These are phyloP conservation scores for Sarocladium kiliense DNA, from an alignment of 2,329 filamentous ascomycete genomes.

Conservation along the genomic window DNA sequence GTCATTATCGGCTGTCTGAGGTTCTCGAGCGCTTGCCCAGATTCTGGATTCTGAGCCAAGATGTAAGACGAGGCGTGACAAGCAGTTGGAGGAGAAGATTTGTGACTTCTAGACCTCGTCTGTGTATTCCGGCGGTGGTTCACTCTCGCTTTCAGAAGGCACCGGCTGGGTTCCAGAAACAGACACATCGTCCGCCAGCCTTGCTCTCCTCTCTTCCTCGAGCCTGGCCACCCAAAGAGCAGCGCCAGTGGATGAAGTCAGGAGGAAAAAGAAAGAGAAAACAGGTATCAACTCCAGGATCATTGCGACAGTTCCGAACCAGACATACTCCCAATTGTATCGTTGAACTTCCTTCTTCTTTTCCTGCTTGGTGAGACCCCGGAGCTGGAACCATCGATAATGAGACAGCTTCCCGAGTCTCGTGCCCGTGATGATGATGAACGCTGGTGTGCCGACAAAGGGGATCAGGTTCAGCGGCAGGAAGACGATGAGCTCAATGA, in stretches of 20 bases:
- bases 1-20: too few relatives aligned
- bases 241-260: constrained; percentile 80
- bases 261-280: constrained; percentile 87
- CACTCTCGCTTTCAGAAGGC: constrained; percentile 14
- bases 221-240: constrained; percentile 81
- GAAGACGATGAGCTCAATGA: constrained; percentile 74
- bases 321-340: constrained; percentile 78
- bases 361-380: constrained; percentile 68
- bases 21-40: too few relatives aligned
- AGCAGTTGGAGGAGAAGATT: neutral
- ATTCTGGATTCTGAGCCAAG: too few relatives aligned
- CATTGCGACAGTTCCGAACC: constrained; percentile 86
- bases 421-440: constrained; percentile 82
- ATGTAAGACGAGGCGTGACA: too few relatives aligned
- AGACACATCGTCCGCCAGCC: constrained; percentile 4
- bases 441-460: constrained; percentile 74
- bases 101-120: constrained; percentile 5
- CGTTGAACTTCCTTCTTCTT: constrained; percentile 63
- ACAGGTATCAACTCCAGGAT: constrained; percentile 82
- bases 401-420: constrained; percentile 84
- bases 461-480: constrained; percentile 86
- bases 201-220: constrained; percentile 49
- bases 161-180: neutral
- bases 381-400: constrained; percentile 82
- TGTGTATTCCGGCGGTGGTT: constrained; percentile 22